These are phyloP conservation scores for Selenicereus undatus DNA, from an alignment of 148 eudicot genomes.

Conservation along the genomic window DNA sequence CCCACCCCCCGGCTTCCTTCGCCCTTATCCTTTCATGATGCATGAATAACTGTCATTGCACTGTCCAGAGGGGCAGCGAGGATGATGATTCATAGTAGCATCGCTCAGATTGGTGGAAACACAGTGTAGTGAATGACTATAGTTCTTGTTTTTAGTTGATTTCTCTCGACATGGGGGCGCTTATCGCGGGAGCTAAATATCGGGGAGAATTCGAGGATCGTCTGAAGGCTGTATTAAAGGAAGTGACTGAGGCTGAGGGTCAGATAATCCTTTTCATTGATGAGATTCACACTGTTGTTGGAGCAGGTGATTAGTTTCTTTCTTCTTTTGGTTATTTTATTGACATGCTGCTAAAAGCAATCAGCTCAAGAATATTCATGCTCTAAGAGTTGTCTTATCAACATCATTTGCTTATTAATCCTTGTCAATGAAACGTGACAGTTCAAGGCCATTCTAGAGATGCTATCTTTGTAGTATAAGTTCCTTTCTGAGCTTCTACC, in stretches of 20 bases:
- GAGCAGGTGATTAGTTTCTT: conserved; percentile 65
- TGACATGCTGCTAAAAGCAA: neutral
- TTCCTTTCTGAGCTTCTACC: too few species aligned
- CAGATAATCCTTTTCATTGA: conserved; percentile 89
- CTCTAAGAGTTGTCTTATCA: neutral
- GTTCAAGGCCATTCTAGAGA: neutral
- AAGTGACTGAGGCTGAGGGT: conserved; percentile 94
- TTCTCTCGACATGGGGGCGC: conserved; percentile 97
- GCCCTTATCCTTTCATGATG: too few species aligned
- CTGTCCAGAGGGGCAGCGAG: neutral
- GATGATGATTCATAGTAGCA: neutral
- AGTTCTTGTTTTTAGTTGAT: conserved; percentile 52
- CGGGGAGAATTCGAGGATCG: conserved; percentile 98
- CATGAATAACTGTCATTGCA: too few species aligned
- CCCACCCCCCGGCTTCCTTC: too few species aligned
- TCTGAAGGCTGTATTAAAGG: conserved; percentile 87
- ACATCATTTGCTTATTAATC: neutral
- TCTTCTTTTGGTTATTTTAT: conserved; percentile 1
- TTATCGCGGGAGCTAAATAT: conserved; percentile 94
- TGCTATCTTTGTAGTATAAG: neutral
- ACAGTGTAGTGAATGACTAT: neutral
- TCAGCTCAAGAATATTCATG: neutral
- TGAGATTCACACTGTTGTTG: conserved; percentile 96
- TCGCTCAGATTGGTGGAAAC: neutral
- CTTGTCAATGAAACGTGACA: neutral